phyloP scores from a whole-genome alignment of 768 basidiomycete genomes.

The Pleurotus tuoliensis region DNA sequence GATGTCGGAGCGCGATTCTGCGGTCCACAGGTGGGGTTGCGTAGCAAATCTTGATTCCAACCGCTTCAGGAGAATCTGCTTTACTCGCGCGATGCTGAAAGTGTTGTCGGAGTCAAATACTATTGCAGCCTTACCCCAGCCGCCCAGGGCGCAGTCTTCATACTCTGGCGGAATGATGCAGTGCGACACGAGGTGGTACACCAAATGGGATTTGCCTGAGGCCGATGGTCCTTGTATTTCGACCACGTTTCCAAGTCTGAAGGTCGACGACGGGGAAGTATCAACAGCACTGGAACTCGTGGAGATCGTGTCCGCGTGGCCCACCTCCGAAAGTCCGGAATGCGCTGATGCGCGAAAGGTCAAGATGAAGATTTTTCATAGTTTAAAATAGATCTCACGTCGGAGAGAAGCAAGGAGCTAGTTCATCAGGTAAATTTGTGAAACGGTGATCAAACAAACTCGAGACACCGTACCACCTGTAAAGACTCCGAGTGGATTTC shows the following conservation, averaged over 20 bases:
- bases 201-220: conserved; percentile 77
- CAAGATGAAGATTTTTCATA: not conserved
- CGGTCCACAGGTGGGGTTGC: not conserved
- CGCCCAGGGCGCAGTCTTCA: conserved; percentile 34
- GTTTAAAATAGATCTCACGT: conserved; percentile 16
- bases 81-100: conserved; percentile 57
- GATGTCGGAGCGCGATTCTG: conserved; percentile 21
- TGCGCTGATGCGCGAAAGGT: conserved; percentile 17
- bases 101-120: conserved; percentile 68
- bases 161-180: conserved; percentile 49
- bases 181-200: conserved; percentile 58
- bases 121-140: conserved; percentile 63
- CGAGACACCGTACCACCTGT: conserved; percentile 17
- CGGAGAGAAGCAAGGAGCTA: conserved; percentile 43
- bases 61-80: conserved; percentile 45
- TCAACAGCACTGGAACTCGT: not conserved
- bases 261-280: conserved; percentile 10
- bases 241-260: conserved; percentile 57
- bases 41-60: conserved; percentile 20
- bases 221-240: conserved; percentile 74
- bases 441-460: not conserved
- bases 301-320: no score
- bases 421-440: not conserved
- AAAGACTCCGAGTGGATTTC: conserved; percentile 31
- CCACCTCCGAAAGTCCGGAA: no score